Conservation (phyloP, 2,329 filamentous ascomycete species). For the Monilinia laxa region DNA sequence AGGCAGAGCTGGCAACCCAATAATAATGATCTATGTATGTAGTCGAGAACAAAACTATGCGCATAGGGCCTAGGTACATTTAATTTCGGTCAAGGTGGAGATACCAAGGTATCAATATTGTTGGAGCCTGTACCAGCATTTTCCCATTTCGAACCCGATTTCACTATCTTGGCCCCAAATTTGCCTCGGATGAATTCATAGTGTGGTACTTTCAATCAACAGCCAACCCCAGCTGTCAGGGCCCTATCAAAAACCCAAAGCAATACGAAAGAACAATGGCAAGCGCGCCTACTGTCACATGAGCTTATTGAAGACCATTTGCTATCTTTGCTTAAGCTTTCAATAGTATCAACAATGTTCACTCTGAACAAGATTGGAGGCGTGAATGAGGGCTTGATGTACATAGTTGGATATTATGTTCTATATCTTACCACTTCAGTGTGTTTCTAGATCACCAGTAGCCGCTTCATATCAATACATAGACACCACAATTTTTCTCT, state of each 20-base stretch:
- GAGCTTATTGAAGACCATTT: background rate
- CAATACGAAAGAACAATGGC: background rate
- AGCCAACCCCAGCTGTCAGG: too few relatives aligned
- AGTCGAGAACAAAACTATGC: background rate
- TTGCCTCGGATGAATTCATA: too few relatives aligned
- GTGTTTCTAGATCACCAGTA: background rate
- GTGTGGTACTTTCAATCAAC: too few relatives aligned
- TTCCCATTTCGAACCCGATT: too few relatives aligned
- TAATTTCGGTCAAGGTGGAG: background rate
- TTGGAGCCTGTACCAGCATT: background rate
- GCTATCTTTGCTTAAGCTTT: background rate
- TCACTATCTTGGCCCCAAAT: too few relatives aligned
- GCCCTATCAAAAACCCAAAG: too few relatives aligned
- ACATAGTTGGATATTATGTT: background rate
- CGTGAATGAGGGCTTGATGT: background rate
- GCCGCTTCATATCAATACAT: background rate
- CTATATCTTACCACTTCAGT: background rate
- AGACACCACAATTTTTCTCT: background rate
- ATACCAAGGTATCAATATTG: background rate
- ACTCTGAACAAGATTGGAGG: too few relatives aligned
- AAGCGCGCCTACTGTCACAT: background rate
- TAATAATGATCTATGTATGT: background rate
- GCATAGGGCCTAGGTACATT: background rate
- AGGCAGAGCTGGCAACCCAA: too few relatives aligned
- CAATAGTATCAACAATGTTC: background rate